Evolutionary conservation across 2,329 filamentous ascomycete genomes (phyloP).

Genomic region (Coniochaeta sp.): DNA sequence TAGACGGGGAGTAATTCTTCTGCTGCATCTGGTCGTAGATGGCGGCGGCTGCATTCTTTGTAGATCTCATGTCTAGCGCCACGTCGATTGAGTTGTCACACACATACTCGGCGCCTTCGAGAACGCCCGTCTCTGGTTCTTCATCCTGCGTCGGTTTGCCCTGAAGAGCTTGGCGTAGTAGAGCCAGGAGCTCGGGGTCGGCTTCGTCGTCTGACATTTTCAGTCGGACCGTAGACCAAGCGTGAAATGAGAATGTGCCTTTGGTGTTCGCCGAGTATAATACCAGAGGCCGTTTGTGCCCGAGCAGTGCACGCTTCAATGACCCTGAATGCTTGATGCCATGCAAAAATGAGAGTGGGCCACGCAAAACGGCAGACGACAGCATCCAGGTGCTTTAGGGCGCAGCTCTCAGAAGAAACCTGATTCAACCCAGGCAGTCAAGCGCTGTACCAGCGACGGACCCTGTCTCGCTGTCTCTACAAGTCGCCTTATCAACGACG

Average conservation of each 20-base stretch:
- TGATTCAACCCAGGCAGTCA: no score
- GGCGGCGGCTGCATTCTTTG: constrained; percentile 70
- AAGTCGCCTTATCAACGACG: no score
- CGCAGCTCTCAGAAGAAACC: no score
- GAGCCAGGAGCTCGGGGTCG: constrained; percentile 78
- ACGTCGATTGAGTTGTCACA: constrained; percentile 93
- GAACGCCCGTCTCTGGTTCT: constrained; percentile 71
- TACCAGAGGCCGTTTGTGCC: background rate
- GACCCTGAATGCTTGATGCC: background rate
- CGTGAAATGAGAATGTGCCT: background rate
- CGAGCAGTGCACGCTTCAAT: background rate
- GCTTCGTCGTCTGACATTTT: constrained; percentile 87
- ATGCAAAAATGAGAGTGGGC: background rate
- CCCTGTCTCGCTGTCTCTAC: no score
- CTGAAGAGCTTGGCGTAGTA: constrained; percentile 73
- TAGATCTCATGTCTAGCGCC: constrained; percentile 73
- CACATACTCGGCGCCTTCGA: constrained; percentile 76
- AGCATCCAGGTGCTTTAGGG: background rate
- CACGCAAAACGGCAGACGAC: background rate
- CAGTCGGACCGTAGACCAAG: background rate
- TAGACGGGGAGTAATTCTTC: constrained; percentile 74
- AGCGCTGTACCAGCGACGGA: no score
- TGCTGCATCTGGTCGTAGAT: constrained; percentile 79
- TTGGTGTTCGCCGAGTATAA: background rate
- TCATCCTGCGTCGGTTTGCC: constrained; percentile 46